Evolutionary conservation across 345 rosid genomes (phyloP), one percentile per base, ranked within the genome.

Genomic region (Tarenaya hassleriana): DNA sequence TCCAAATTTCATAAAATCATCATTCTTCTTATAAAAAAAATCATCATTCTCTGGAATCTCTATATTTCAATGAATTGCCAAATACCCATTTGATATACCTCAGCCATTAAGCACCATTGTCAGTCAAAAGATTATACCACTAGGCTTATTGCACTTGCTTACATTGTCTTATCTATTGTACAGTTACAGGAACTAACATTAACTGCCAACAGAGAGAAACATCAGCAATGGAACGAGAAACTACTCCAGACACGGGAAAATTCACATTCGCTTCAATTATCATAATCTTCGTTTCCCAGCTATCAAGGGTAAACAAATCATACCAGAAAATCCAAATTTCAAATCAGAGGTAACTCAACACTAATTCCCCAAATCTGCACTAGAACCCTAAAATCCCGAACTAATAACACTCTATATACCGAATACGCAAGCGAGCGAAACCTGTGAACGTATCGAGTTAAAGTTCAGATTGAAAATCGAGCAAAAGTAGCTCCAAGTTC

Each of bases 321-420:
- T 8, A 34, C 13, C 2, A 19, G 14, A 16, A 7, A 12, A 11
- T 10, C 16, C 18, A 37, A 41, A 14, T 41, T 5, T 2, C 29
- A 1, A 46, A 7, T 19, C n/a, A 45, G 52, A 16, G 20, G 7
- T 4, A 50, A 50, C 47, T 15, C 50, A 62, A 45, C 40, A 29
- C 19, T 62, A 52, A 34, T 34, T n/a, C n/a, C 52, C 40, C 49
- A 37, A 43, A 55, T 54, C n/a, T 16, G 24, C 45, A 5, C 3
- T 34, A 3, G 29, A 29, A 1, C 52, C 53, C 32, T 20, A 14
- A 53, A 40, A 16, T 4, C 7, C n/a, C 33, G 11, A 48, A 41
- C 20, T 21, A 14, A 10, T 12, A 34, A 43, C 49, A 10, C 42
- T n/a, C 42, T 16, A 49, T 40, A 56, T 20, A 27, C 20, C 11